These are phyloP conservation scores for Candida suzukii DNA, from an alignment of 805 yeast genomes.

Conservation along the genomic window DNA sequence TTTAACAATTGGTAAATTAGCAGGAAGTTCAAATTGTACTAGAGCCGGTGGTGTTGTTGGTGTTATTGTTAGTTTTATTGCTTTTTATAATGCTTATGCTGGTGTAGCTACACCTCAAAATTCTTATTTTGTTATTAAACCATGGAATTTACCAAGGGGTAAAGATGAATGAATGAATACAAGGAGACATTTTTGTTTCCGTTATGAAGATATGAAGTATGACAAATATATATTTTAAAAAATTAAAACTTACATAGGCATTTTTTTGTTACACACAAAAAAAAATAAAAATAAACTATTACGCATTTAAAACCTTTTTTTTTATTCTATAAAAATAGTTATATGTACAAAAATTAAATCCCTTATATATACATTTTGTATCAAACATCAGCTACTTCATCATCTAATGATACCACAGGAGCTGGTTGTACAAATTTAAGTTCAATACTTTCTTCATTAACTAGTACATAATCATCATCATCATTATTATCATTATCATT, in stretches of 20 bases:
- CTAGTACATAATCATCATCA: not conserved
- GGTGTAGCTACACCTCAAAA: slow-evolving; percentile 62
- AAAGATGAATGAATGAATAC: not conserved
- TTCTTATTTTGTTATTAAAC: slow-evolving; percentile 40
- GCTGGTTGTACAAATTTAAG: not conserved
- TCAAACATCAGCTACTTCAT: no score
- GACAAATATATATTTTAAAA: no score
- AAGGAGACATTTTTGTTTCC: no score
- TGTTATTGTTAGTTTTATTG: slow-evolving; percentile 49
- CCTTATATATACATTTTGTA: no score
- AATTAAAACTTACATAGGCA: no score
- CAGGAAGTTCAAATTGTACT: slow-evolving; percentile 29
- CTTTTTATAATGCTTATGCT: slow-evolving; percentile 67
- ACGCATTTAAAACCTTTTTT: no score
- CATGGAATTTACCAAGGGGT: slow-evolving; percentile 1
- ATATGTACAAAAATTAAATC: no score
- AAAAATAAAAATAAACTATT: no score
- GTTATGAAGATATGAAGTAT: no score
- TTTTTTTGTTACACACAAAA: no score
- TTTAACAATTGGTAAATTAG: slow-evolving; percentile 45
- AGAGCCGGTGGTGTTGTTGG: slow-evolving; percentile 64
- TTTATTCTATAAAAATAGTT: no score
- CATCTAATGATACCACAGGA: not conserved
- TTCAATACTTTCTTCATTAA: not conserved
- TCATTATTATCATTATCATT: not conserved